phyloP scores from a whole-genome alignment of 192 early-diverging fungal species.

The Piromyces sp. region DNA sequence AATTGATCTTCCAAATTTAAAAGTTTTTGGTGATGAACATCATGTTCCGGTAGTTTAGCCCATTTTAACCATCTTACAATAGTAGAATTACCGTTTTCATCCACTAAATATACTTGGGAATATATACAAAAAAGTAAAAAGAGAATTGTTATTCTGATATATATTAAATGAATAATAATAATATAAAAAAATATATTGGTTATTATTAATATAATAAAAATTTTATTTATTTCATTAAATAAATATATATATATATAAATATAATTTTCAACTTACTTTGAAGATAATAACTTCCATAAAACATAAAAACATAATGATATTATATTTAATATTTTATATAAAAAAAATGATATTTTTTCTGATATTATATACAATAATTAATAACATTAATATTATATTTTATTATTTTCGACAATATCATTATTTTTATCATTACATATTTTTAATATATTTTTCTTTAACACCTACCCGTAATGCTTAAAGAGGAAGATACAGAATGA shows the following conservation, averaged over 20 bases:
- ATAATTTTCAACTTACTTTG: neutral
- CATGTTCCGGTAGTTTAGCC: neutral
- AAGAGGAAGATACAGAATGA: neutral
- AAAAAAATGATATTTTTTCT: neutral
- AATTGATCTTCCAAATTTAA: neutral
- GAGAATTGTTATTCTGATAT: neutral
- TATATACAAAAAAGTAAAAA: neutral
- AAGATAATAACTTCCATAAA: neutral
- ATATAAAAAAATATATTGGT: no score
- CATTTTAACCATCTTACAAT: neutral
- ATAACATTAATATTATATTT: neutral
- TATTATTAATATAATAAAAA: no score
- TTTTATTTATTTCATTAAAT: no score
- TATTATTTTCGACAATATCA: neutral
- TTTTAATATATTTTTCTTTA: neutral
- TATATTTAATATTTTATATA: neutral
- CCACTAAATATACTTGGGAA: neutral
- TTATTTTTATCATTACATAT: neutral
- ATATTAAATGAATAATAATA: neutral
- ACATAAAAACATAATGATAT: neutral
- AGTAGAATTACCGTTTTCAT: neutral
- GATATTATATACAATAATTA: neutral
- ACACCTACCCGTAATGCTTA: neutral
- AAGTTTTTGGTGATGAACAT: neutral
- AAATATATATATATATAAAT: no score